These are phyloP conservation scores for Verticillium nubilum DNA, from an alignment of 2,329 filamentous ascomycete genomes.

Conservation along the genomic window DNA sequence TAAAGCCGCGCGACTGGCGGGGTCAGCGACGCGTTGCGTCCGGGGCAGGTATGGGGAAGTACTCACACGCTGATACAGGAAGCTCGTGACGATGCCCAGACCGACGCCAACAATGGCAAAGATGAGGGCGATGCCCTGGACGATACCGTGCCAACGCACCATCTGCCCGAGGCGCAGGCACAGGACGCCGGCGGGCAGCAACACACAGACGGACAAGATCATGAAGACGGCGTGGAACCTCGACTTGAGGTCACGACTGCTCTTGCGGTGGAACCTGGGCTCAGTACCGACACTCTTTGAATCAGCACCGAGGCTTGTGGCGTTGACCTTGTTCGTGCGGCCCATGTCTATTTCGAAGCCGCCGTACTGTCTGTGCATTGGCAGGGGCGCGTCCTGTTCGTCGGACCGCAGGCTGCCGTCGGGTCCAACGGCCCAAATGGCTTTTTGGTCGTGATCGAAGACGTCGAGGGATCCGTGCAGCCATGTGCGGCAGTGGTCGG, in stretches of 20 bases:
- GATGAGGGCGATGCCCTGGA: conserved; percentile 44
- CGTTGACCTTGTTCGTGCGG: conserved; percentile 38
- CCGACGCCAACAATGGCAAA: conserved; percentile 43
- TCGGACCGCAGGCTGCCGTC: conserved; percentile 35
- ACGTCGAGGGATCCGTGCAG: conserved; percentile 42
- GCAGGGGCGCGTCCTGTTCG: conserved; percentile 39
- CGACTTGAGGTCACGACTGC: conserved; percentile 30
- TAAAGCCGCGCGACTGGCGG: conserved; percentile 44
- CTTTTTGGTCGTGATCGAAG: conserved; percentile 37
- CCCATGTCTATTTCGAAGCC: conserved; percentile 51
- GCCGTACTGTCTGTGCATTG: conserved; percentile 48
- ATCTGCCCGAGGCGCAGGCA: conserved; percentile 45
- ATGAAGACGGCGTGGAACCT: conserved; percentile 45
- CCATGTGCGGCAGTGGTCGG: conserved; percentile 46
- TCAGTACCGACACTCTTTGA: conserved; percentile 28
- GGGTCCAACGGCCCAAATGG: conserved; percentile 53
- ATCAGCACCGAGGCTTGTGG: conserved; percentile 19
- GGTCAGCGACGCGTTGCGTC: background rate
- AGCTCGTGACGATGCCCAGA: conserved; percentile 47
- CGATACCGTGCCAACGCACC: conserved; percentile 49
- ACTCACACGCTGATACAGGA: conserved; percentile 51
- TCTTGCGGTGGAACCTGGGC: conserved; percentile 16
- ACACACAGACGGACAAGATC: conserved; percentile 47
- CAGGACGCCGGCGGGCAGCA: conserved; percentile 52
- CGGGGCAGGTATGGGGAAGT: background rate